Conservation (phyloP, 768 basidiomycete species). For the Clathrus columnatus region DNA sequence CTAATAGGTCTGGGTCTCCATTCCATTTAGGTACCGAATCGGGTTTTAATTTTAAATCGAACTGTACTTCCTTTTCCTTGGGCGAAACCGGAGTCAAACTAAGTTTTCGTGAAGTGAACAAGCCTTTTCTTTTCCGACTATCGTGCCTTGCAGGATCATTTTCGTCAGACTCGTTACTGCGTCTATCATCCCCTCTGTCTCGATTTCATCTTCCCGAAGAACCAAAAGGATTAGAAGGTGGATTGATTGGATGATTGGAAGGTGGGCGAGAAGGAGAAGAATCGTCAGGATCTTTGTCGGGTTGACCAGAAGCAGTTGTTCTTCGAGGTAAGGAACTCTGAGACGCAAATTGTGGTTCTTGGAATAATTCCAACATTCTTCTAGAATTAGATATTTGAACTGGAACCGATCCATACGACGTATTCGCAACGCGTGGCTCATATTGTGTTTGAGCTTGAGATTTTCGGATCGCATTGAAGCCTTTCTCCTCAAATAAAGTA, state of each 20-base stretch:
- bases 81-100: too few relatives aligned
- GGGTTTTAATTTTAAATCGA: slow-evolving; percentile 25
- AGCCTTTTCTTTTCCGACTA: too few relatives aligned
- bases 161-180: too few relatives aligned
- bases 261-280: neutral
- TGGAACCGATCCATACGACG: neutral
- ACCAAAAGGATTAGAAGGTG: neutral
- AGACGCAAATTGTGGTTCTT: neutral
- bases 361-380: neutral
- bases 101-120: too few relatives aligned
- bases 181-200: too few relatives aligned
- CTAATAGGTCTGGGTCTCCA: slow-evolving; percentile 22
- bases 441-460: neutral
- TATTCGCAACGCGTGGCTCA: neutral
- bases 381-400: neutral
- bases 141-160: too few relatives aligned
- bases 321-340: neutral
- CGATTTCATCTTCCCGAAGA: neutral
- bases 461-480: neutral
- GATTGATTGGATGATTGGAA: neutral
- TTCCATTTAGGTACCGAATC: slow-evolving; percentile 27
- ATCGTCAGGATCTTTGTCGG: neutral
- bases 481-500: too few relatives aligned
- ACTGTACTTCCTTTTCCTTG: slow-evolving; percentile 17
- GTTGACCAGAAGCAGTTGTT: neutral